These are phyloP conservation scores for Cryptococcus hybrid DNA, from an alignment of 1,284 basidiomycete genomes.

Conservation along the genomic window DNA sequence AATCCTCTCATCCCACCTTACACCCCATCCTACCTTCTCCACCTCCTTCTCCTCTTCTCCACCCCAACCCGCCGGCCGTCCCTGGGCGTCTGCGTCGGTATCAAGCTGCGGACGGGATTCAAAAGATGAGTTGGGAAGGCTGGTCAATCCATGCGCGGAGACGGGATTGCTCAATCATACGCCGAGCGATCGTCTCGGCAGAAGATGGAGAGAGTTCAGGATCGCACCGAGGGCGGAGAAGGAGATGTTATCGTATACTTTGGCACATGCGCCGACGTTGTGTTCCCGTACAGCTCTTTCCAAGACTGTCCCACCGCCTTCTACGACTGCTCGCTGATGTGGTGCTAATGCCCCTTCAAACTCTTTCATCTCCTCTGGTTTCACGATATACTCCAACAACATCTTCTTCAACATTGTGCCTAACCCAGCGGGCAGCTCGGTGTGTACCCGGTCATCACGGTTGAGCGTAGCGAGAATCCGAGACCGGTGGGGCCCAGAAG, in stretches of 20 bases:
- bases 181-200: constrained; percentile 86
- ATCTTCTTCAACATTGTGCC: constrained; percentile 93
- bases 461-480: constrained; percentile 87
- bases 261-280: constrained; percentile 91
- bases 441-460: constrained; percentile 86
- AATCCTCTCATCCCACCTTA: constrained; percentile 88
- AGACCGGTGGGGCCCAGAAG: constrained; percentile 92
- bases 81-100: constrained; percentile 77
- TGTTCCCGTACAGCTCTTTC: constrained; percentile 98
- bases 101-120: constrained; percentile 56
- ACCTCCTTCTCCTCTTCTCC: constrained; percentile 70
- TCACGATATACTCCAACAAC: constrained; percentile 95
- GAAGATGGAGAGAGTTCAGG: constrained; percentile 80
- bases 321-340: constrained; percentile 89
- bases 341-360: constrained; percentile 84
- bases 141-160: constrained; percentile 90
- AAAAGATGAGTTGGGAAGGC: constrained; percentile 86
- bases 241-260: constrained; percentile 86
- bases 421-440: constrained; percentile 48
- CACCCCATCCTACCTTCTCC: constrained; percentile 81
- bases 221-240: constrained; percentile 82
- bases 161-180: constrained; percentile 93
- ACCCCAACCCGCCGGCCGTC: constrained; percentile 86
- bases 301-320: constrained; percentile 79
- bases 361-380: constrained; percentile 79